phyloP scores from a whole-genome alignment of 192 early-diverging fungal genomes.

The Coemansia sp. region DNA sequence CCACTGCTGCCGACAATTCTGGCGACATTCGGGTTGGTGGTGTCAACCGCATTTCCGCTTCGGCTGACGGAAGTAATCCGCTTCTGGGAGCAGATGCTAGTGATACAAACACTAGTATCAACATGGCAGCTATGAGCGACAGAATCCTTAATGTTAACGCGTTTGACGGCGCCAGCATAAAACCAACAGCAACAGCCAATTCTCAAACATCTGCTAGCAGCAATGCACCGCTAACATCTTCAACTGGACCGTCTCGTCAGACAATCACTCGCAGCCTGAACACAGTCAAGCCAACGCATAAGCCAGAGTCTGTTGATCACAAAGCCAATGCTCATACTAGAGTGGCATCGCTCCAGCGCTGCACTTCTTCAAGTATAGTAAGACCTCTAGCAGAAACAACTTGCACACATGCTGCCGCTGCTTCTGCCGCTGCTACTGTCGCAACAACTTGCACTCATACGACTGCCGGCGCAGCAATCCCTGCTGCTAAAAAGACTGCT shows the following conservation, averaged over 20 bases:
- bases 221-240: not conserved
- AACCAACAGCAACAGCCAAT: constrained; percentile 13
- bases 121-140: constrained; percentile 25
- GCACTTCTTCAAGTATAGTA: not conserved
- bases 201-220: not conserved
- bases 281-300: constrained; percentile 7
- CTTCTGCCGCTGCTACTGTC: too few species aligned
- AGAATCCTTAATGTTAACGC: constrained; percentile 35
- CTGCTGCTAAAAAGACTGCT: not conserved
- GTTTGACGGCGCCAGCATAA: constrained; percentile 24
- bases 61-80: not conserved
- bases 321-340: not conserved
- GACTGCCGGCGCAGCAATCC: too few species aligned
- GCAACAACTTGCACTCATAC: too few species aligned
- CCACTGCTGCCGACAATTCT: not conserved
- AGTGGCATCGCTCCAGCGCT: constrained; percentile 5
- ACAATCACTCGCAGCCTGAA: constrained; percentile 20
- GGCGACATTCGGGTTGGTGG: constrained; percentile 19
- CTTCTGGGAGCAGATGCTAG: not conserved
- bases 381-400: too few species aligned
- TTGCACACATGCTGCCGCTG: too few species aligned
- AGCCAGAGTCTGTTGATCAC: not conserved
- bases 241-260: constrained; percentile 10
- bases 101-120: constrained; percentile 33
- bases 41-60: constrained; percentile 25